Conservation (phyloP, 177 flowering plant genomes). For the Vitis hybrid region DNA sequence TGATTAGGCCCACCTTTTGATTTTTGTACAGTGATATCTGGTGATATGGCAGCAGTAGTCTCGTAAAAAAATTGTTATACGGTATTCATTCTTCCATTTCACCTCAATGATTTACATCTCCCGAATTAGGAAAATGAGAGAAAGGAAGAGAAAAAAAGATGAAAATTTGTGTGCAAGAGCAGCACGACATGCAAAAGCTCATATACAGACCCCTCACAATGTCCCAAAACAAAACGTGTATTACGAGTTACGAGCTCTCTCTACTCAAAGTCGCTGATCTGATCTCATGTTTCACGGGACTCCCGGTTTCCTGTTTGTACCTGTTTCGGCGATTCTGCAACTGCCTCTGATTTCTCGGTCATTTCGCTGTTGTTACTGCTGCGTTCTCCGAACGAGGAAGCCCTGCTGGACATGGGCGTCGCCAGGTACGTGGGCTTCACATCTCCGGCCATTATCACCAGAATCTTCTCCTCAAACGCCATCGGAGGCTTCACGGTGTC, state of each 20-base stretch:
- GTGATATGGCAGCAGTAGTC: too few relatives aligned
- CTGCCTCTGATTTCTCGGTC: conserved; percentile 14
- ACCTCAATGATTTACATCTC: conserved; percentile 19
- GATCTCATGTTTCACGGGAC: conserved; percentile 12
- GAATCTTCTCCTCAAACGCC: conserved; percentile 46
- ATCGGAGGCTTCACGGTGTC: conserved; percentile 22
- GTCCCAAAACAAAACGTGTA: background rate
- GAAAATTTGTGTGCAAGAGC: background rate
- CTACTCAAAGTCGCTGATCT: background rate
- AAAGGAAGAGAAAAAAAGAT: background rate
- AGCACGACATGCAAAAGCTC: conserved; percentile 1
- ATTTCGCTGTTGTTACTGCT: conserved; percentile 17
- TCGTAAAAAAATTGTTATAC: background rate
- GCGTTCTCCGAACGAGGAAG: conserved; percentile 36
- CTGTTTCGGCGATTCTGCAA: conserved; percentile 12
- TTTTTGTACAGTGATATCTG: too few relatives aligned
- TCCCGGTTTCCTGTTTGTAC: background rate
- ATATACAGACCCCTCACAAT: conserved; percentile 1
- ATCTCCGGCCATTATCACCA: conserved; percentile 76
- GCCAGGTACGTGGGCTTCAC: conserved; percentile 59
- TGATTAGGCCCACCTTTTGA: too few relatives aligned
- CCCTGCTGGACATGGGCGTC: conserved; percentile 45
- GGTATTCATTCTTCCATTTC: background rate
- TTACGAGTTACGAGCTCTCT: too few relatives aligned
- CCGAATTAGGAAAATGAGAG: background rate